Evolutionary conservation across 768 basidiomycete genomes (phyloP).

Genomic region (Pisolithus marmoratus): DNA sequence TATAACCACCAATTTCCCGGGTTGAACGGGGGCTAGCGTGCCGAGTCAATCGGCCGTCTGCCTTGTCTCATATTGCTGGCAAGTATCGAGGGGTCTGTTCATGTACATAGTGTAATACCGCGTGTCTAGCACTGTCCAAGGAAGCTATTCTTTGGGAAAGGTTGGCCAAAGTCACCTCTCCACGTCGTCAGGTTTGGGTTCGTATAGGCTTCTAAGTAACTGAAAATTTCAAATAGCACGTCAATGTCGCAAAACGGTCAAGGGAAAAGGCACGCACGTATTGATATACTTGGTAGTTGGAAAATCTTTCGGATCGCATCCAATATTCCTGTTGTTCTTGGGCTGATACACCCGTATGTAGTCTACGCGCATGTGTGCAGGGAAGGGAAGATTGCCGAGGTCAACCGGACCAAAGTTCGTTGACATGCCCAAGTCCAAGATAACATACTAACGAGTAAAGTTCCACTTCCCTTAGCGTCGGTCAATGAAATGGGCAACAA

Average conservation of each 20-base stretch:
- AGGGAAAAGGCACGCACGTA: constrained; percentile 32
- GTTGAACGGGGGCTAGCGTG: no score
- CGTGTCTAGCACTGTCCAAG: constrained; percentile 34
- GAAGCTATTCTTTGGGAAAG: constrained; percentile 47
- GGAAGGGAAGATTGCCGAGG: constrained; percentile 45
- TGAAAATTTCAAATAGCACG: constrained; percentile 17
- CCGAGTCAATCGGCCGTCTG: no score
- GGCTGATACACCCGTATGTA: constrained; percentile 73
- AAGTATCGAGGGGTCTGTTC: no score
- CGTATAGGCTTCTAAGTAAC: constrained; percentile 64
- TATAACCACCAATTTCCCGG: no score
- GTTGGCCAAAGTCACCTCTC: constrained; percentile 38
- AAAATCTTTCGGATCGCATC: constrained; percentile 61
- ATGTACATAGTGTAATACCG: no score
- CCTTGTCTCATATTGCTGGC: not conserved
- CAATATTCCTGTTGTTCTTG: constrained; percentile 54
- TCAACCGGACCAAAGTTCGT: constrained; percentile 56
- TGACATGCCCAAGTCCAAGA: constrained; percentile 56
- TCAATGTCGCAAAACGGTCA: not conserved
- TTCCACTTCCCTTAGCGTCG: not conserved
- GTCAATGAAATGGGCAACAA: not conserved
- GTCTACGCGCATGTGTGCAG: constrained; percentile 44
- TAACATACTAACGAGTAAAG: constrained; percentile 37
- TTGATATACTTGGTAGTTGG: constrained; percentile 75
- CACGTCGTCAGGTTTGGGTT: constrained; percentile 47